These are phyloP conservation scores for Starmera caribaea DNA, from an alignment of 805 yeast genomes.

Conservation along the genomic window DNA sequence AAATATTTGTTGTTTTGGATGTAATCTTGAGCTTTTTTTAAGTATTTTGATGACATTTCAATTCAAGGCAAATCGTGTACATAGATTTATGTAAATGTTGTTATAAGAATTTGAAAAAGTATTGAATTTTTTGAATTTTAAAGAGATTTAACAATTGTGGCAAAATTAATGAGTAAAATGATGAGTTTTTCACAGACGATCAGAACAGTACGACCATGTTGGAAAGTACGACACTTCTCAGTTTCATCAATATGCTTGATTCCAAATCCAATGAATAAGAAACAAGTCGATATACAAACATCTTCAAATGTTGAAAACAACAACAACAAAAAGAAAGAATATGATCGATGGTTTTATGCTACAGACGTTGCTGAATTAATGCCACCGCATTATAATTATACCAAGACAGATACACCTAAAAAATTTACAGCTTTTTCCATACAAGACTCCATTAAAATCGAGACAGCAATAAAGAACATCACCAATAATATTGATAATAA, in stretches of 20 bases:
- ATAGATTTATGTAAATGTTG: neutral
- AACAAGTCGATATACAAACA: no score
- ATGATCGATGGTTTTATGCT: slow-evolving; percentile 67
- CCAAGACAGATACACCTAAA: slow-evolving; percentile 37
- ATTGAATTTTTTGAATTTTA: slow-evolving; percentile 9
- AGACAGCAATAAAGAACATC: slow-evolving; percentile 20
- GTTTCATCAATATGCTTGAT: no score
- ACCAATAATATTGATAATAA: neutral
- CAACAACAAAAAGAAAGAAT: slow-evolving; percentile 5
- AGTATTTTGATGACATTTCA: slow-evolving; percentile 3
- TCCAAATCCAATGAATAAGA: no score
- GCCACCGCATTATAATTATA: slow-evolving; percentile 51
- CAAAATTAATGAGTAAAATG: no score
- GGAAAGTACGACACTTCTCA: no score
- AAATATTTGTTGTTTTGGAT: slow-evolving; percentile 38
- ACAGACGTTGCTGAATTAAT: slow-evolving; percentile 65
- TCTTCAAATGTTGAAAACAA: no score
- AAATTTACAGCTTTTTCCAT: slow-evolving; percentile 61
- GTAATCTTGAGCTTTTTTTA: slow-evolving; percentile 34
- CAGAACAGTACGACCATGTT: no score
- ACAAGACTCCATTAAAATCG: slow-evolving; percentile 55
- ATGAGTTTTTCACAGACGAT: no score
- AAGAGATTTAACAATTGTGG: no score
- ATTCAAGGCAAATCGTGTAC: neutral
- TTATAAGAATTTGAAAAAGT: neutral